Base-by-base conservation (phyloP, 129 eudicot genomes). In the Dittrichia graveolens region DNA sequence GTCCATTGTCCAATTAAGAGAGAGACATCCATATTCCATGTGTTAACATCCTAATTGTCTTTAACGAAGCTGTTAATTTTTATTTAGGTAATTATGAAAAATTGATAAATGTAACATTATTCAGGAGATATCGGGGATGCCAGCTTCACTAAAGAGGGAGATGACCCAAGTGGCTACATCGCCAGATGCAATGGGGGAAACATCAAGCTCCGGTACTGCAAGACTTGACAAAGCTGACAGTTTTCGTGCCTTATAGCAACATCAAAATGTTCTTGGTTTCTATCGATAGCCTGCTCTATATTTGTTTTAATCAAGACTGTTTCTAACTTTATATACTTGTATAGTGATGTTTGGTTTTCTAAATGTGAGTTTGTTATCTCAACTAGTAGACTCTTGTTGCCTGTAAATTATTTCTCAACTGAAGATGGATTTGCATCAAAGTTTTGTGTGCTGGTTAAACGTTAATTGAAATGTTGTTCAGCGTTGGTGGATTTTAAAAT, bases 41-140 rank as follows among this genome's bases (percentile, higher is more conserved):
- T 10, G 14, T 16, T 16, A 13, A 59, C 43, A 59, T 38, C 43
- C 14, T 19, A 18, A 15, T 65, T 19, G 71, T 18, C 12, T 7
- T 43, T 43, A 7, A 40, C 16, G 19, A 45, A 45, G 42, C 55
- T 46, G 56, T 41, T 24, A 24, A 24, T 24, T 24, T 61, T 61
- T 61, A 0, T 47, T 16, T 47, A 10, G 69, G 57, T 75, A 14
- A 34, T 10, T 39, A 24, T 14, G 24, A 68, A 41, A 52, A 48
- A 16, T 68, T 66, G 59, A 45, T 56, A 6, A 16, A 55, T 16
- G 38, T 1, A 41, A 48, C 45, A 59, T 72, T 70, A 13, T 72
- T 53, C 85, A 94, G 98, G 98, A 94, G 83, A 86, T 90, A 66
- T 94, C 98, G 0, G 98, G 97, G 48, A 80, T 90, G 78, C 98